Conservation (phyloP, 495 filamentous ascomycete genomes). For the Penicillium chermesinum region DNA sequence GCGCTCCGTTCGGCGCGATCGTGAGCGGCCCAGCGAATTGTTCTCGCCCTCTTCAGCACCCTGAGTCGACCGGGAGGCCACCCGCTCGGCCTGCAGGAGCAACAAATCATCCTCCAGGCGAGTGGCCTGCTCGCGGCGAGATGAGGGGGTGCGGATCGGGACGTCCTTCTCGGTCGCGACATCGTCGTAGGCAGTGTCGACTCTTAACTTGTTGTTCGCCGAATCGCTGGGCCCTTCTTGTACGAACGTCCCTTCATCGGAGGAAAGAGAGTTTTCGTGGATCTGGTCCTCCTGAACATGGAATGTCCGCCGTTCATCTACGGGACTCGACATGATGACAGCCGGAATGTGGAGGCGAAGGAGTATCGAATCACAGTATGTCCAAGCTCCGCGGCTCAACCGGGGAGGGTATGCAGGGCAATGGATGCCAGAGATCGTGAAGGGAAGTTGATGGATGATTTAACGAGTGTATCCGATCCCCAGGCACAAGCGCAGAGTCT, state of each 20-base stretch:
- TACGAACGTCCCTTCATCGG: constrained; percentile 37
- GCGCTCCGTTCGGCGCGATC: constrained; percentile 48
- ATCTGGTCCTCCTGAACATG: constrained; percentile 19
- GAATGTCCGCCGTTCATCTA: constrained; percentile 35
- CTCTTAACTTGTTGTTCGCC: constrained; percentile 23
- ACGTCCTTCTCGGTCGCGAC: constrained; percentile 21
- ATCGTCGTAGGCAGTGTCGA: constrained; percentile 29
- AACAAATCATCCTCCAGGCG: constrained; percentile 81
- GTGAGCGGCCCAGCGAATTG: constrained; percentile 44
- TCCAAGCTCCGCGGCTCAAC: constrained; percentile 5
- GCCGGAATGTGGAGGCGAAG: constrained; percentile 30
- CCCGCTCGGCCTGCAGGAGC: constrained; percentile 74
- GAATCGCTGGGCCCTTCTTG: constrained; percentile 23
- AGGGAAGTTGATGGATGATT: too few relatives aligned
- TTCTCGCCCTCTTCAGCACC: constrained; percentile 34
- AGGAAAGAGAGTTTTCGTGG: constrained; percentile 26
- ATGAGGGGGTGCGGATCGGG: constrained; percentile 42
- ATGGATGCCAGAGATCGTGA: too few relatives aligned
- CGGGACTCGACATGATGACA: constrained; percentile 51
- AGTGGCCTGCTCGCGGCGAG: constrained; percentile 60
- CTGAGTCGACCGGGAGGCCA: constrained; percentile 54
- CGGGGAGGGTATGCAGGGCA: too few relatives aligned
- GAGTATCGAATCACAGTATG: too few relatives aligned
- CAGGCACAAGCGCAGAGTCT: too few relatives aligned
- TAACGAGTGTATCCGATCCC: too few relatives aligned